phyloP scores from a whole-genome alignment of 202 grass and related monocot genomes.

The Panicum virgatum region DNA sequence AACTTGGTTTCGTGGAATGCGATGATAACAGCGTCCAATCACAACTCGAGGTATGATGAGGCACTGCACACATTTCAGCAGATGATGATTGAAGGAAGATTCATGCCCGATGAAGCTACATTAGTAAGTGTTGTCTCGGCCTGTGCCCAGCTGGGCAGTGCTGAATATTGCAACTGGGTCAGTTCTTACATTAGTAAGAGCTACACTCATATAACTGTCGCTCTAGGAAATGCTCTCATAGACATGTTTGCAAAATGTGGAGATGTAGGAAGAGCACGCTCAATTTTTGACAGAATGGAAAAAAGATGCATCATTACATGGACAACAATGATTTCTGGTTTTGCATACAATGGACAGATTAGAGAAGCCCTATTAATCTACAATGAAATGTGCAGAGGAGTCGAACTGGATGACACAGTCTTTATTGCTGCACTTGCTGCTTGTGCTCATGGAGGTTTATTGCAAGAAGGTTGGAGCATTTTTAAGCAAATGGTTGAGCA shows the following conservation, averaged over 20 bases:
- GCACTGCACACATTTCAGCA: conserved; percentile 46
- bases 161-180: conserved; percentile 56
- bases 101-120: conserved; percentile 52
- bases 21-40: conserved; percentile 56
- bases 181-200: conserved; percentile 50
- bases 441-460: conserved; percentile 57
- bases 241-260: conserved; percentile 70
- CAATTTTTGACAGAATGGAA: conserved; percentile 39
- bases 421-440: conserved; percentile 51
- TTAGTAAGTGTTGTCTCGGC: conserved; percentile 48
- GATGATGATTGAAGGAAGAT: conserved; percentile 48
- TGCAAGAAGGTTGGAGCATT: conserved; percentile 51
- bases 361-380: conserved; percentile 46
- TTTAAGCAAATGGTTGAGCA: conserved; percentile 53
- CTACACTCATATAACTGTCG: conserved; percentile 35
- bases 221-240: conserved; percentile 57
- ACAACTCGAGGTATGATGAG: conserved; percentile 52
- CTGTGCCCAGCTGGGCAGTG: conserved; percentile 47
- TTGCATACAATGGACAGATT: conserved; percentile 53
- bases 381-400: conserved; percentile 43
- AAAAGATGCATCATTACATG: conserved; percentile 55
- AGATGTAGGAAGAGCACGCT: conserved; percentile 40
- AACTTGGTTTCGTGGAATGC: conserved; percentile 60
- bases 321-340: conserved; percentile 62
- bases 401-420: conserved; percentile 44